These are phyloP conservation scores for Rhizophagus clarus DNA, from an alignment of 192 early-diverging fungal genomes.

Conservation along the genomic window DNA sequence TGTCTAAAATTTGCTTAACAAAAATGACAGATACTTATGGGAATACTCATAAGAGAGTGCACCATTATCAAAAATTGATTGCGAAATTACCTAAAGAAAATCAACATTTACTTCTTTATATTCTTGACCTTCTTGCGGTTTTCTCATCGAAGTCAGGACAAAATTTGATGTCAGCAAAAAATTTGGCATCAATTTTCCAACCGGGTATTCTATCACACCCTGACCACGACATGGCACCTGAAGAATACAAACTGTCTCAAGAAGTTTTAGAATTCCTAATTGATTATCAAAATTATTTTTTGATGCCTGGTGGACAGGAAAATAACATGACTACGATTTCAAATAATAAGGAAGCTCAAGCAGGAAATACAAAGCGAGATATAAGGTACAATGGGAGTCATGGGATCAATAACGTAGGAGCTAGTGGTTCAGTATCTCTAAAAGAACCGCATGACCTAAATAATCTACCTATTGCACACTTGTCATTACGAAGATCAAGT, in stretches of 20 bases:
- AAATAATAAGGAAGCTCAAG: not conserved
- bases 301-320: conserved; percentile 25
- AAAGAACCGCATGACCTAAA: not conserved
- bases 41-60: conserved; percentile 42
- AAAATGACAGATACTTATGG: conserved; percentile 39
- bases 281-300: conserved; percentile 56
- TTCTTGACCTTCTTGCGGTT: conserved; percentile 64
- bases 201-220: conserved; percentile 78
- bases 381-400: not conserved
- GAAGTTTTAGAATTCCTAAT: conserved; percentile 78
- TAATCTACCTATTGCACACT: not conserved
- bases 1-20: not conserved
- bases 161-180: conserved; percentile 72
- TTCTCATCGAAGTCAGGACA: conserved; percentile 54
- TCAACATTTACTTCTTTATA: conserved; percentile 68
- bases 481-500: not conserved
- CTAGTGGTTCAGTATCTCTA: not conserved
- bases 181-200: conserved; percentile 76
- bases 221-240: conserved; percentile 66
- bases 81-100: conserved; percentile 56
- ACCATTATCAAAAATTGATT: conserved; percentile 62
- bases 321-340: not conserved
- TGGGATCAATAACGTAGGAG: not conserved
- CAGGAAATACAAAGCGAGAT: not conserved
- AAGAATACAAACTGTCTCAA: conserved; percentile 76